Percentiles rank a stretch among this genome's conserved stretches.
Evolutionary conservation across 129 eudicot species (phyloP).

Genomic region (Erigeron canadensis): DNA sequence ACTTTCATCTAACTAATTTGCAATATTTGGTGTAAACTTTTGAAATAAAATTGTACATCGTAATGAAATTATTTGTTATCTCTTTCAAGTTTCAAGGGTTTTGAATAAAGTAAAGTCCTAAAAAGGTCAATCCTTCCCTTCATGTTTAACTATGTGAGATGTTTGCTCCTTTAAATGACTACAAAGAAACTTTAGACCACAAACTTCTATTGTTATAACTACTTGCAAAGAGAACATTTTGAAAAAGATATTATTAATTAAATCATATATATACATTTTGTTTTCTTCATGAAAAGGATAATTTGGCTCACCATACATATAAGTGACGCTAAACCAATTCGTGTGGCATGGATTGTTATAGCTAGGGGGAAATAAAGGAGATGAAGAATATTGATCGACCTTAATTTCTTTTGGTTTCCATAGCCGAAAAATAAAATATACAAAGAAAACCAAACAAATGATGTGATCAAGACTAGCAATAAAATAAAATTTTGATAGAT

Average conservation of each 20-base stretch:
- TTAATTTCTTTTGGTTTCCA: background rate
- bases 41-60: background rate
- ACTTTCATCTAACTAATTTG: too few relatives aligned
- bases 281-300: background rate
- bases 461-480: background rate
- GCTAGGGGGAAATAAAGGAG: constrained; percentile 11
- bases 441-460: background rate
- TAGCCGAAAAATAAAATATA: too few relatives aligned
- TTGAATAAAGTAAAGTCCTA: background rate
- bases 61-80: background rate
- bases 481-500: constrained; percentile 19
- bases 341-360: too few relatives aligned
- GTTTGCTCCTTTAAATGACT: background rate
- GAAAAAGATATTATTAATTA: too few relatives aligned
- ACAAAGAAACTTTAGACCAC: background rate
- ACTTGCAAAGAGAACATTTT: too few relatives aligned
- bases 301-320: background rate
- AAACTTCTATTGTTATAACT: background rate
- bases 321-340: too few relatives aligned
- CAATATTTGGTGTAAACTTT: too few relatives aligned
- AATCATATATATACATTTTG: background rate
- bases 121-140: background rate
- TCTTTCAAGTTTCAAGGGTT: background rate
- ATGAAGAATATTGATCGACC: constrained; percentile 1
- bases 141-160: background rate